phyloP scores from a whole-genome alignment of 2,329 filamentous ascomycete genomes.

The Colletotrichum destructivum region DNA sequence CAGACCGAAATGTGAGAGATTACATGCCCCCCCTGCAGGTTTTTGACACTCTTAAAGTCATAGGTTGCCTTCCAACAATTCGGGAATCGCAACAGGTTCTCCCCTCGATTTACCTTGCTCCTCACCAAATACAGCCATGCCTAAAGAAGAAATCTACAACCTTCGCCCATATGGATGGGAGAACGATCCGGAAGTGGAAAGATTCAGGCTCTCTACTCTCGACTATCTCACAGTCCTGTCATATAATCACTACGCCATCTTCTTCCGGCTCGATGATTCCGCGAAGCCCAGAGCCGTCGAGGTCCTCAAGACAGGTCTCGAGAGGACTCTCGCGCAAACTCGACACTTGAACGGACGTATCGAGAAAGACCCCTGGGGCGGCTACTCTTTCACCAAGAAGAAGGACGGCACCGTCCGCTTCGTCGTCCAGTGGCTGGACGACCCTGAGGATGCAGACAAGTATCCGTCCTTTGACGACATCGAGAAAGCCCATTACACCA shows the following conservation, averaged over 20 bases:
- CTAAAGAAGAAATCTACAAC: conserved; percentile 47
- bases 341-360: conserved; percentile 57
- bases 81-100: background rate
- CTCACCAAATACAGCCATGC: conserved; percentile 43
- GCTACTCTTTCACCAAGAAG: conserved; percentile 55
- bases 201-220: conserved; percentile 54
- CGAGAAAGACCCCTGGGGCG: conserved; percentile 54
- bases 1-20: too few relatives aligned
- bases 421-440: conserved; percentile 56
- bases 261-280: conserved; percentile 54
- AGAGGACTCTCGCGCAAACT: conserved; percentile 54
- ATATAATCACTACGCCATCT: conserved; percentile 58
- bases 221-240: conserved; percentile 52
- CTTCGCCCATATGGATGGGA: conserved; percentile 56
- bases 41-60: background rate
- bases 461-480: conserved; percentile 54
- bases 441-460: conserved; percentile 29
- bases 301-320: conserved; percentile 53
- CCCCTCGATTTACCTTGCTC: too few relatives aligned
- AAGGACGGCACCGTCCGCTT: conserved; percentile 53
- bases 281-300: conserved; percentile 43
- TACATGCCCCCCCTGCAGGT: background rate
- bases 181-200: conserved; percentile 53
- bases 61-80: background rate
- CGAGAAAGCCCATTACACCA: conserved; percentile 53